Evolutionary conservation across 2,329 filamentous ascomycete genomes (phyloP), one percentile per base, ranked within the genome.

Genomic region (Ophiostoma tasmaniense): DNA sequence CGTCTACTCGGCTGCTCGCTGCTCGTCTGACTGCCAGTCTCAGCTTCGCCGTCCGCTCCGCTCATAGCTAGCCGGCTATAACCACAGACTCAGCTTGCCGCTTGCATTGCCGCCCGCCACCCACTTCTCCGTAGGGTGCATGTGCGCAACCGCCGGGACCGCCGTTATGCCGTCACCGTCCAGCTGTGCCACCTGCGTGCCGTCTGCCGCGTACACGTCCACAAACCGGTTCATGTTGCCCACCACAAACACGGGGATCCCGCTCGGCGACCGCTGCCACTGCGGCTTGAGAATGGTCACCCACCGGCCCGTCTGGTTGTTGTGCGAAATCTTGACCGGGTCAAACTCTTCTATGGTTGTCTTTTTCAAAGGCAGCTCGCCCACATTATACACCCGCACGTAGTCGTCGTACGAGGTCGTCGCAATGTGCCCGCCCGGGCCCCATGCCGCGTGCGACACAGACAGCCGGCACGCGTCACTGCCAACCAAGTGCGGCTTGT

Each of bases 221-320:
- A 98, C 92, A 74, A 97, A 98, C 1, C 95, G 87, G 76, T 96
- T 97, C 95, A 98, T 98, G 74, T 98, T 99, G 1, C 92, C 95
- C 69, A 99, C 94, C 30, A 88, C 91, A 74, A 99, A 93, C 71
- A 94, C 92, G 72, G 96, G 89, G 5, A 96, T 87, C 8, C 89
- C 89, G 42, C 84, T 80, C 0, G 95, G 94, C 64, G 86, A 84
- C 39, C 86, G 82, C 77, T 99, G 95, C 95, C 95, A 99, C 74
- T 97, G 92, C 0, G 77, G 95, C 84, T 84, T 96, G 76, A 83
- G 77, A 42, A 86, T 97, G 0, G 92, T 96, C 0, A 97, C 93
- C 92, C 92, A 97, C 68, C 93, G 85, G 0, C 94, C 95, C 0
- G 93, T 98, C 80, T 99, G 95, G 75, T 97, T 97, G 76, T 99